phyloP scores from a whole-genome alignment of 768 basidiomycete genomes.

The Termitomyces sp. region DNA sequence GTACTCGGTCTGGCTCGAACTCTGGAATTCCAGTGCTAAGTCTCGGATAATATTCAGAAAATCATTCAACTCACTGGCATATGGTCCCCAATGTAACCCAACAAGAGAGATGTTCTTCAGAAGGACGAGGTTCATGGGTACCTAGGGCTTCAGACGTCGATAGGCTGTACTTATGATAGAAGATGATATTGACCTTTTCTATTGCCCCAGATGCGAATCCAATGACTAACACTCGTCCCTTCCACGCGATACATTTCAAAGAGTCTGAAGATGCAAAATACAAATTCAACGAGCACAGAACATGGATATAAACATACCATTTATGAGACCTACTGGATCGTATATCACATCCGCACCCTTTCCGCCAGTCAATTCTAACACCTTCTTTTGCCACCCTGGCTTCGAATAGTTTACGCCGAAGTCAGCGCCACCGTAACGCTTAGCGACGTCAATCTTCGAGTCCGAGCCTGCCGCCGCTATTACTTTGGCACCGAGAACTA shows the following conservation, averaged over 20 bases:
- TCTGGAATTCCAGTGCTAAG: constrained; percentile 27
- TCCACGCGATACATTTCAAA: constrained; percentile 92
- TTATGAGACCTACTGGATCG: constrained; percentile 80
- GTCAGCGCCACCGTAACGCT: constrained; percentile 76
- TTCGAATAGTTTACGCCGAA: constrained; percentile 73
- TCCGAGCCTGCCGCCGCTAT: constrained; percentile 87
- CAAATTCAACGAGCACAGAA: neutral
- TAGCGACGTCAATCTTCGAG: constrained; percentile 75
- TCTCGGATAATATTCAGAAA: neutral
- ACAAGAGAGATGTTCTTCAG: constrained; percentile 82
- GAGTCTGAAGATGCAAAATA: constrained; percentile 44
- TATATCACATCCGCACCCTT: constrained; percentile 85
- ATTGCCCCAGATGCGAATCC: constrained; percentile 86
- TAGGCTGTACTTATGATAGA: constrained; percentile 16
- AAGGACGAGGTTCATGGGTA: constrained; percentile 78
- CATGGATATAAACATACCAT: constrained; percentile 31
- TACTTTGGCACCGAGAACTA: constrained; percentile 87
- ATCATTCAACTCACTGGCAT: constrained; percentile 43
- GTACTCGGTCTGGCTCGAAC: constrained; percentile 60
- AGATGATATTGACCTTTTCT: constrained; percentile 54
- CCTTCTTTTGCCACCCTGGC: constrained; percentile 85
- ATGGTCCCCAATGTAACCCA: constrained; percentile 87
- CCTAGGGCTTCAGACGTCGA: constrained; percentile 30
- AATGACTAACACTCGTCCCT: constrained; percentile 88
- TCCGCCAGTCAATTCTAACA: constrained; percentile 74